phyloP scores from a whole-genome alignment of 116 monocot species.

The Dioscorea cayenensis region DNA sequence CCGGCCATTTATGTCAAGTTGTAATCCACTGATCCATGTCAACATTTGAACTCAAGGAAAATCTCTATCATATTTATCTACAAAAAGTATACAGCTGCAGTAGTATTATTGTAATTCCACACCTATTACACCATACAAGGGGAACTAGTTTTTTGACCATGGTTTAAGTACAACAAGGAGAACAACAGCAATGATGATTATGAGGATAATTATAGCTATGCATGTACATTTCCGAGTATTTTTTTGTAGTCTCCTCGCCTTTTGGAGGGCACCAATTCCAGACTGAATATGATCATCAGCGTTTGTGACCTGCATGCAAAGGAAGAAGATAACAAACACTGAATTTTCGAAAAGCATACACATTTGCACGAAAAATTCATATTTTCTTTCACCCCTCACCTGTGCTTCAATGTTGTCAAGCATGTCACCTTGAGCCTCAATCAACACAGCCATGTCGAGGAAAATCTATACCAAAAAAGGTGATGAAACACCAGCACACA shows the following conservation, averaged over 20 bases:
- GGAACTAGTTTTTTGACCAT: constrained; percentile 16
- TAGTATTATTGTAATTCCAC: too few species aligned
- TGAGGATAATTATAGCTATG: constrained; percentile 47
- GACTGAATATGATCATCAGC: constrained; percentile 50
- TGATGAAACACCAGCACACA: too few species aligned
- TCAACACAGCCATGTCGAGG: constrained; percentile 63
- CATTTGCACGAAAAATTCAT: not conserved
- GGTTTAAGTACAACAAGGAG: constrained; percentile 45
- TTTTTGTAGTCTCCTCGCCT: constrained; percentile 46
- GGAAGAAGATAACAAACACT: not conserved
- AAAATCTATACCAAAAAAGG: constrained; percentile 31
- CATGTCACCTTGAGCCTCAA: constrained; percentile 70
- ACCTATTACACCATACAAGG: too few species aligned
- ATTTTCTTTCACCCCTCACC: constrained; percentile 10
- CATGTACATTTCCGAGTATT: constrained; percentile 63
- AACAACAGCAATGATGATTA: constrained; percentile 38
- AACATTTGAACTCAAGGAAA: too few species aligned
- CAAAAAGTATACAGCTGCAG: too few species aligned
- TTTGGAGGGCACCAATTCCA: constrained; percentile 37
- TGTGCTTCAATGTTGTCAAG: constrained; percentile 64
- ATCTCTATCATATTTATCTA: too few species aligned
- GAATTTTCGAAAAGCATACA: not conserved
- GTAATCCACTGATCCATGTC: too few species aligned
- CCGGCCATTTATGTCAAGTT: too few species aligned
- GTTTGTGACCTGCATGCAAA: constrained; percentile 36